Evolutionary conservation across 345 rosid species (phyloP).

Genomic region (Barbarea vulgaris): DNA sequence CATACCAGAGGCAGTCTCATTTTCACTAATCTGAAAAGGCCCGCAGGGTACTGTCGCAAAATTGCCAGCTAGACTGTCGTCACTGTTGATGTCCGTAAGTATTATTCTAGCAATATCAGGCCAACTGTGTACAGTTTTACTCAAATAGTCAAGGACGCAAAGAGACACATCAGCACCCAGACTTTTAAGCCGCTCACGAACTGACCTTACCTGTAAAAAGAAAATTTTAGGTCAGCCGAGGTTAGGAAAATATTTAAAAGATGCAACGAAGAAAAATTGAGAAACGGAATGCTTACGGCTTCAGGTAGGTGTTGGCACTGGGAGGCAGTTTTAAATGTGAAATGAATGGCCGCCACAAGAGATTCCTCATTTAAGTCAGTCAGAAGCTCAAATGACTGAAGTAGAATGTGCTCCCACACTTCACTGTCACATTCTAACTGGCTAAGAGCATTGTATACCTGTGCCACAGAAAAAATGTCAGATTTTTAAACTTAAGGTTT

Average conservation of each 20-base stretch:
- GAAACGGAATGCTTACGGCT: slow-evolving; percentile 62
- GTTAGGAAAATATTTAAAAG: slow-evolving; percentile 5
- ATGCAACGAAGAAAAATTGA: slow-evolving; percentile 2
- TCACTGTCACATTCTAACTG: slow-evolving; percentile 86
- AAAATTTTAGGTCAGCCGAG: slow-evolving; percentile 23
- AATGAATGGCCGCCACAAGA: slow-evolving; percentile 81
- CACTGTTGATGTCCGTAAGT: slow-evolving; percentile 81
- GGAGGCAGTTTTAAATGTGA: slow-evolving; percentile 84
- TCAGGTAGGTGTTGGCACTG: slow-evolving; percentile 89
- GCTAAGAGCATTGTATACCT: slow-evolving; percentile 90
- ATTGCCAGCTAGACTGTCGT: slow-evolving; percentile 62
- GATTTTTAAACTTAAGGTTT: slow-evolving; percentile 9
- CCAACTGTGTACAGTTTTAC: slow-evolving; percentile 89
- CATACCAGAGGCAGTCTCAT: slow-evolving; percentile 57
- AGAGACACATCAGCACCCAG: slow-evolving; percentile 84
- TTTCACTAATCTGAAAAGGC: slow-evolving; percentile 68
- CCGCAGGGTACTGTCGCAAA: slow-evolving; percentile 51
- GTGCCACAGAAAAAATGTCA: slow-evolving; percentile 37
- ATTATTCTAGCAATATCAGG: slow-evolving; percentile 81
- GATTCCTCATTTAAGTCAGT: slow-evolving; percentile 71
- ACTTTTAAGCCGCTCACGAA: slow-evolving; percentile 78
- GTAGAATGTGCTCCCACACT: slow-evolving; percentile 79
- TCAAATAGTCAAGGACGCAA: slow-evolving; percentile 77
- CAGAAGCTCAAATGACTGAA: slow-evolving; percentile 74
- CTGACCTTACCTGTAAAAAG: slow-evolving; percentile 70